Conservation (phyloP, 352 stramenopile species). For the Phytophthora rubi region DNA sequence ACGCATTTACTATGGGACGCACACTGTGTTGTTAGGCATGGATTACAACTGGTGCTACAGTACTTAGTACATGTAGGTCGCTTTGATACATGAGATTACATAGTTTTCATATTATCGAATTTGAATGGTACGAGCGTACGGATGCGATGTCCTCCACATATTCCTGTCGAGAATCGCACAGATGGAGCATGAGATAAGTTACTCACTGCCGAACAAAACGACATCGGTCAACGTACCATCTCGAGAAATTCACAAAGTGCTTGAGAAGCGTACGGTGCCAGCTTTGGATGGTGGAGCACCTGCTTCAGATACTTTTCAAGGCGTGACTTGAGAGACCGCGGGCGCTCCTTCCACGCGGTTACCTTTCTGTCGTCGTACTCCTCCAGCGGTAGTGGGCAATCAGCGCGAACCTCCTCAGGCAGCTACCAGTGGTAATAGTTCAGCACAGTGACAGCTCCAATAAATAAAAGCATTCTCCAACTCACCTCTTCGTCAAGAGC, state of each 20-base stretch:
- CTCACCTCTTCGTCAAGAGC: constrained; percentile 59
- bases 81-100: constrained; percentile 5
- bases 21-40: background rate
- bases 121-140: constrained; percentile 54
- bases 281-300: constrained; percentile 54
- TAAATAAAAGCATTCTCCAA: background rate
- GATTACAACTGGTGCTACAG: too few species aligned
- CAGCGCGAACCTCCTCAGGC: constrained; percentile 47
- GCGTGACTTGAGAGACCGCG: constrained; percentile 67
- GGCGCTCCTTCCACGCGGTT: constrained; percentile 66
- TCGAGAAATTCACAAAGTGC: constrained; percentile 80
- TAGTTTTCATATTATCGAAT: constrained; percentile 37
- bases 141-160: constrained; percentile 58
- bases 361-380: constrained; percentile 45
- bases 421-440: constrained; percentile 31
- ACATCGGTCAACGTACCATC: constrained; percentile 42
- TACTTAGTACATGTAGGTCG: background rate
- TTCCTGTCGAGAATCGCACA: constrained; percentile 38
- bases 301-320: constrained; percentile 68
- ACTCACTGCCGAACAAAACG: background rate
- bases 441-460: too few species aligned
- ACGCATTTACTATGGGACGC: constrained; percentile 14
- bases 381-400: constrained; percentile 57
- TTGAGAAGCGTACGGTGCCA: constrained; percentile 62
- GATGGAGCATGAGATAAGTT: background rate